Conservation (phyloP, 495 filamentous ascomycete genomes). For the Penicillium egyptiacum region DNA sequence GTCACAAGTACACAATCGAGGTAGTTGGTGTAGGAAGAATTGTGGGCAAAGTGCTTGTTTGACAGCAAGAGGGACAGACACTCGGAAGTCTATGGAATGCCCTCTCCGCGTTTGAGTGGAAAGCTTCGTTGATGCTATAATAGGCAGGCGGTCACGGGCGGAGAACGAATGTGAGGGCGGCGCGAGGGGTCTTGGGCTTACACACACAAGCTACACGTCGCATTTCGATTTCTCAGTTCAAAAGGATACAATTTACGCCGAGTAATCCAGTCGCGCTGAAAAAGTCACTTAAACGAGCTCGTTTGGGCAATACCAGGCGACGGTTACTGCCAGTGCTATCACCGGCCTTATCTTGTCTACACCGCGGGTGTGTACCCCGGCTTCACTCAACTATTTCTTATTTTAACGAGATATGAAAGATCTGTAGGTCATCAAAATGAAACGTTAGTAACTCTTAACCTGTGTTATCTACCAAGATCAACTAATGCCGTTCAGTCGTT, state of each 20-base stretch:
- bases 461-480: slow-evolving; percentile 6
- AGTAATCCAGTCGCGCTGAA: not conserved
- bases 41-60: slow-evolving; percentile 16
- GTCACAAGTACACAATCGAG: slow-evolving; percentile 14
- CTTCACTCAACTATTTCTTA: not conserved
- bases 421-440: slow-evolving; percentile 37
- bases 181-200: not conserved
- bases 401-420: not conserved
- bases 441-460: slow-evolving; percentile 37
- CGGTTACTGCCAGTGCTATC: not conserved
- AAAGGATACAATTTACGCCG: no score
- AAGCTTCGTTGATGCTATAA: slow-evolving; percentile 29
- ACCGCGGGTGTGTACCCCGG: not conserved
- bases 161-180: slow-evolving; percentile 13
- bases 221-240: not conserved
- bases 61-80: slow-evolving; percentile 16
- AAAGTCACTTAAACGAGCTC: not conserved
- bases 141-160: slow-evolving; percentile 31
- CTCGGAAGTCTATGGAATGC: slow-evolving; percentile 17
- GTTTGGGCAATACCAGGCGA: not conserved
- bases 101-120: slow-evolving; percentile 26
- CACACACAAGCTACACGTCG: not conserved
- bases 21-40: slow-evolving; percentile 3
- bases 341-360: not conserved
- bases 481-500: slow-evolving; percentile 59